These are phyloP conservation scores for Clavispora santaluciae DNA, from an alignment of 805 yeast genomes.

Conservation along the genomic window DNA sequence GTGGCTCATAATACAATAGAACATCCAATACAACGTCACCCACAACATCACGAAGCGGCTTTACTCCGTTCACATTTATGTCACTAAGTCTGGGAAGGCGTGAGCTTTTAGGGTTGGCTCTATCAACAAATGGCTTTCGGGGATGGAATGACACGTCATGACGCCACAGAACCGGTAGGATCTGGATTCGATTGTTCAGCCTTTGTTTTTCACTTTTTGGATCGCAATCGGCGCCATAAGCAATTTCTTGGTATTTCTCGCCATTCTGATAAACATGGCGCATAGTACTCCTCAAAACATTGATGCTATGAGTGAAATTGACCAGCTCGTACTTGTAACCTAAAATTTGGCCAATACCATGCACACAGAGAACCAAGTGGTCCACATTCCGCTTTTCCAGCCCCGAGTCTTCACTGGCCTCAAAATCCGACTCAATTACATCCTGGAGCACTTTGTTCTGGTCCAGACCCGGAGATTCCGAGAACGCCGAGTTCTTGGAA, in stretches of 20 bases:
- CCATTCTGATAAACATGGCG: constrained; percentile 42
- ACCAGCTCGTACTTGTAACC: constrained; percentile 76
- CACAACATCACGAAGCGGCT: constrained; percentile 67
- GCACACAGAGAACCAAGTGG: constrained; percentile 79
- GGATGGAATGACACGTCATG: constrained; percentile 64
- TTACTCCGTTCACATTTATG: constrained; percentile 72
- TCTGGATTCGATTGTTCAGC: constrained; percentile 63
- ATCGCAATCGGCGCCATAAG: constrained; percentile 18
- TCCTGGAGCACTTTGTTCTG: constrained; percentile 8
- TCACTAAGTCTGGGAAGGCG: constrained; percentile 62
- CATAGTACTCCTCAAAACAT: constrained; percentile 56
- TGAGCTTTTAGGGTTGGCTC: constrained; percentile 34
- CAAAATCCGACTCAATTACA: constrained; percentile 10
- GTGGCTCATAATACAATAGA: constrained; percentile 68
- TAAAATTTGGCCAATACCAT: constrained; percentile 90
- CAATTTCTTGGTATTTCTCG: constrained; percentile 33
- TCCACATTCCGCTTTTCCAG: constrained; percentile 34
- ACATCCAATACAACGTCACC: constrained; percentile 88
- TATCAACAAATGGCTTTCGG: constrained; percentile 32
- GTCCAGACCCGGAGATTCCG: constrained; percentile 11
- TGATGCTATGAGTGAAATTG: constrained; percentile 82
- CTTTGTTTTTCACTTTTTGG: constrained; percentile 9
- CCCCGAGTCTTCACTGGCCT: constrained; percentile 3
- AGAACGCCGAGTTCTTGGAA: constrained; percentile 13
- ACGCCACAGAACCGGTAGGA: constrained; percentile 90